phyloP scores from a whole-genome alignment of 176 grass and related monocot genomes.

The Oryza longistaminata region DNA sequence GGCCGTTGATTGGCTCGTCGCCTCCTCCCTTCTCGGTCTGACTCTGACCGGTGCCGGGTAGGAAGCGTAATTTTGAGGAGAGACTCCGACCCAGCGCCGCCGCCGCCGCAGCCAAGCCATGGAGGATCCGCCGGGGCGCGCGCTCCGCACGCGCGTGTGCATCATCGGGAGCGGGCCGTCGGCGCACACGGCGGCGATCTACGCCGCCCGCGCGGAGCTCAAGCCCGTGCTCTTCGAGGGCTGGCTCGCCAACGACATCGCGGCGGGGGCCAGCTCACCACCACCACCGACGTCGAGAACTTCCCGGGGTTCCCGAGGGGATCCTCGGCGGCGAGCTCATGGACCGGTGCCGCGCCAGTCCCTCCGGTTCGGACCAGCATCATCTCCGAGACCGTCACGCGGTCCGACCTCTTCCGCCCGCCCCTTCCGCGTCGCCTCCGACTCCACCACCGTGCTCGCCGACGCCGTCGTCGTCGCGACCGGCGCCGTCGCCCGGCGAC shows the following conservation, averaged over 20 bases:
- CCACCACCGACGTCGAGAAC: constrained; percentile 98
- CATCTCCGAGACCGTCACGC: too few species aligned
- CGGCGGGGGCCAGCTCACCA: constrained; percentile 81
- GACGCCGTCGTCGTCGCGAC: constrained; percentile 84
- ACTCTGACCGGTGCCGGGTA: background rate
- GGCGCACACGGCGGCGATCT: constrained; percentile 92
- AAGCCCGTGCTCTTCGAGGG: constrained; percentile 93
- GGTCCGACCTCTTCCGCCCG: constrained; percentile 63
- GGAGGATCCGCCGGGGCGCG: constrained; percentile 50
- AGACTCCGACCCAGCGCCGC: constrained; percentile 2
- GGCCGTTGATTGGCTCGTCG: background rate
- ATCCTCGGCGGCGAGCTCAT: constrained; percentile 85
- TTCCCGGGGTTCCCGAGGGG: constrained; percentile 80
- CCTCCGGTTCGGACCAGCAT: constrained; percentile 62
- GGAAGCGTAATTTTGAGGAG: background rate
- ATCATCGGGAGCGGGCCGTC: constrained; percentile 94
- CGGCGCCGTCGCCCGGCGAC: constrained; percentile 81
- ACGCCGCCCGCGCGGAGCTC: constrained; percentile 84
- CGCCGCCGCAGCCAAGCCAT: constrained; percentile 38
- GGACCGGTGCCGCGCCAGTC: constrained; percentile 77
- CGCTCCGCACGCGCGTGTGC: constrained; percentile 73
- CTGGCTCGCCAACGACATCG: constrained; percentile 89
- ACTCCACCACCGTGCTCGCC: constrained; percentile 64
- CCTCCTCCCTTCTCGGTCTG: background rate
- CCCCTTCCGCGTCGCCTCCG: constrained; percentile 72